Base-by-base conservation (phyloP, 225 moss, liverwort and hornwort genomes). In the Polytrichum commune region DNA sequence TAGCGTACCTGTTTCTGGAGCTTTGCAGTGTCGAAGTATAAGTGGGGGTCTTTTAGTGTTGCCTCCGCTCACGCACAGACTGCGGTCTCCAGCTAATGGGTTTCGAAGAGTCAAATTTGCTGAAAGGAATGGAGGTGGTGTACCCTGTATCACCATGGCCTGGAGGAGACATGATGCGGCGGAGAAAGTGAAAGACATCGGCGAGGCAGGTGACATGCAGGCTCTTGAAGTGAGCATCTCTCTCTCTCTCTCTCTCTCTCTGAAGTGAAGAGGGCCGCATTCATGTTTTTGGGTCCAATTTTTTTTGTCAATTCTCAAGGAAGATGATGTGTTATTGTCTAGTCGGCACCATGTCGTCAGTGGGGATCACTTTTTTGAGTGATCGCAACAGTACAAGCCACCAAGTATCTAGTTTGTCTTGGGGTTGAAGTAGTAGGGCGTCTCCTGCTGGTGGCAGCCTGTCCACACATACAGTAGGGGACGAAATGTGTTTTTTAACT, bases 171-270 rank as follows among this genome's bases (percentile, higher is more conserved):
- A 66, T 5, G 77, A 75, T 62, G 18, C 70, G 65, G 79, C 67
- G 1, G 79, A 77, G 7, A 16, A 66, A 29, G 61, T 65, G 8
- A 56, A 87, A 62, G 84, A 78, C 20, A 63, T 76, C 1, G 54
- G 16, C 20, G 73, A 79, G 6, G 16, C 86, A 4, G 86, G 79
- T 5, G 87, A 87, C 3, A 69, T 77, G 73, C 81, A 72, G 27
- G 68, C 84, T 26, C 70, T 83, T 0, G 72, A 74, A 26, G 69
- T 70, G 27, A 70, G 29, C 7, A 22, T 58, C 58, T 58, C 6
- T 23, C 20, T 38, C 38, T 38, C 10, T 38, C 9, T 38, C 33
- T 58, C 56, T 22, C 5, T 35, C 9, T 35, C 10, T 35, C 2
- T 38, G 2, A 2, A 2, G 13, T 2, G 1, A 2, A 13, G 3